Evolutionary conservation across 1,284 basidiomycete genomes (phyloP), one percentile per base, ranked within the genome.

Genomic region (Boletellus dicymbophilus): DNA sequence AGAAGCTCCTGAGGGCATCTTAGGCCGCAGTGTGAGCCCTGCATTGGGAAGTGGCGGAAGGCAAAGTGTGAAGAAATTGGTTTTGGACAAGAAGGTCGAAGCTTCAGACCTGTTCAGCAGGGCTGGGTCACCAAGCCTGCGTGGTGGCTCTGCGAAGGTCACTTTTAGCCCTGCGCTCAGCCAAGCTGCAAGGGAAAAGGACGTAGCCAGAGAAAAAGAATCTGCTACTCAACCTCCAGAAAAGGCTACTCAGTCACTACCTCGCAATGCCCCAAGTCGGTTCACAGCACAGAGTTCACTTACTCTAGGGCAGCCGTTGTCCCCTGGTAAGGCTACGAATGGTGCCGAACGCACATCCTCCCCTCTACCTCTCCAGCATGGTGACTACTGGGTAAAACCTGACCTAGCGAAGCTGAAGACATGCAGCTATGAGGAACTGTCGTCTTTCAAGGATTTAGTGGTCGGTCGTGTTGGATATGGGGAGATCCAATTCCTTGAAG

Each of bases 61-160:
- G 34, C 84, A 88, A 50, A 97, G 92, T 66, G 93, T 98, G 54
- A 99, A 98, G 79, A 96, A 97, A 68, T 82, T 99, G 47, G 88
- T 95, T 34, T 72, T 98, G 49, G 90, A 95, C 63, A 90, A 87
- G 67, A 89, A 84, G 62, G 75, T 89, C 16, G 86, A 88, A 48
- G 77, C 86, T 15, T 72, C 78, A n/a, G 84, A 90, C 53, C 59
- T 89, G 45, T 86, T 89, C 58, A 75, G 71, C 56, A 82, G 81
- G 65, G 78, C 80, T 4, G 77, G 71, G 26, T 72, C 71, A 15
- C 75, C 76, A 36, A 70, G 70, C 15, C 58, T 69, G 34, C 66
- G 74, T 38, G 65, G 71, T 37, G 68, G 71, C 34, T 62, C 69
- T 15, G 70, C 75, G 30, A 88, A 82, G 61, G 76, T 88, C 44